Percentiles rank a stretch among this genome's conserved stretches.
phyloP scores from a whole-genome alignment of 768 basidiomycete genomes.

The Ramaria rubella region DNA sequence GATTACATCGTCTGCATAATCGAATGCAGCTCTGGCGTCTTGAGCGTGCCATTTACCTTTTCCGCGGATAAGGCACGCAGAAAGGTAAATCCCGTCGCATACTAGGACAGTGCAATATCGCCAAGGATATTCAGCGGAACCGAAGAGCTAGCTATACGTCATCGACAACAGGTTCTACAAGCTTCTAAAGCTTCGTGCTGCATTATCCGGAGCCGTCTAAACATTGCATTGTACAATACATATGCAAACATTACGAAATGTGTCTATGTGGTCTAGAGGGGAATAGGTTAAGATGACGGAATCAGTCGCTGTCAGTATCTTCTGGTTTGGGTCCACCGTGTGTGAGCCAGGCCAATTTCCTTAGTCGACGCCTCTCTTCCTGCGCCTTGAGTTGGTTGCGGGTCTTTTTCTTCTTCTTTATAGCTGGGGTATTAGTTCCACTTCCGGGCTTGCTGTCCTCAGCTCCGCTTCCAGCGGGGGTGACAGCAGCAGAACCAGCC shows the following conservation, averaged over 20 bases:
- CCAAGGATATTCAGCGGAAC: too few relatives aligned
- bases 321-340: slow-evolving; percentile 79
- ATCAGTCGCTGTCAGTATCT: slow-evolving; percentile 64
- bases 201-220: background rate
- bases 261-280: background rate
- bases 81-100: too few relatives aligned
- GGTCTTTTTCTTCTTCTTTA: slow-evolving; percentile 90
- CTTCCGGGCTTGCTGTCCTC: slow-evolving; percentile 44
- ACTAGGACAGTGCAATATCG: too few relatives aligned
- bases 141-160: background rate
- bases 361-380: slow-evolving; percentile 75
- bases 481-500: slow-evolving; percentile 58
- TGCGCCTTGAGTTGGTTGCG: slow-evolving; percentile 83
- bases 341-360: slow-evolving; percentile 79
- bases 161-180: background rate
- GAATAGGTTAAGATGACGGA: background rate
- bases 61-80: too few relatives aligned
- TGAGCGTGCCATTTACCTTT: too few relatives aligned
- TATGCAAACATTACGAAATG: background rate
- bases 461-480: slow-evolving; percentile 73
- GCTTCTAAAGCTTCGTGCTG: background rate
- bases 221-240: background rate
- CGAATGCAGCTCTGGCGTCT: too few relatives aligned
- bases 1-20: too few relatives aligned
- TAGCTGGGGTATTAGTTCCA: slow-evolving; percentile 24